Evolutionary conservation across 2,329 filamentous ascomycete genomes (phyloP).

Genomic region (Sarocladiaceae sp.): DNA sequence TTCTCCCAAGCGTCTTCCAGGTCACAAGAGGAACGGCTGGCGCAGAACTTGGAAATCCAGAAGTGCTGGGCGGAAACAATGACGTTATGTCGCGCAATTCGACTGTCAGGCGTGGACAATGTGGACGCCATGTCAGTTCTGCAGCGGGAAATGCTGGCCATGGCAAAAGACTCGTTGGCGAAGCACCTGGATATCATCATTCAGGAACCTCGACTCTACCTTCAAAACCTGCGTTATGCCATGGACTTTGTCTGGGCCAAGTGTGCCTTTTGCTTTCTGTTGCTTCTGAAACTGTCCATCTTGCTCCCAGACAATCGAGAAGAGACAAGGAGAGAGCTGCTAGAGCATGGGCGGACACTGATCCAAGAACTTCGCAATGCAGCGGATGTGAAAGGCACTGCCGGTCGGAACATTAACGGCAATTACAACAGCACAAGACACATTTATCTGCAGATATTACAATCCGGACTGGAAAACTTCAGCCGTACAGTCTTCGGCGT

Average conservation of each 20-base stretch:
- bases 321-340: slow-evolving; percentile 13
- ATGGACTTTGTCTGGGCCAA: slow-evolving; percentile 56
- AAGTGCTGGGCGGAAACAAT: slow-evolving; percentile 48
- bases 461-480: slow-evolving; percentile 19
- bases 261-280: slow-evolving; percentile 48
- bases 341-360: slow-evolving; percentile 16
- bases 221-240: slow-evolving; percentile 44
- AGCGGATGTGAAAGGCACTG: slow-evolving; percentile 7
- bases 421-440: slow-evolving; percentile 28
- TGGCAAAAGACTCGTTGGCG: slow-evolving; percentile 44
- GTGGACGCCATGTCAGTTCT: slow-evolving; percentile 38
- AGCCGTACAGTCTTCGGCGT: slow-evolving; percentile 11
- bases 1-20: slow-evolving; percentile 17
- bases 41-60: slow-evolving; percentile 43
- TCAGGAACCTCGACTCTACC: slow-evolving; percentile 36
- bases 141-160: slow-evolving; percentile 40
- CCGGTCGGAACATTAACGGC: slow-evolving; percentile 9
- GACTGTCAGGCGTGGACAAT: slow-evolving; percentile 25
- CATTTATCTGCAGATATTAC: slow-evolving; percentile 19
- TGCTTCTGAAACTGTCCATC: slow-evolving; percentile 45
- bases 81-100: slow-evolving; percentile 43
- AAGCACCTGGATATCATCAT: slow-evolving; percentile 43
- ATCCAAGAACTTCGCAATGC: slow-evolving; percentile 19
- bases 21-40: slow-evolving; percentile 24
- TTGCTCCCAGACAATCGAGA: slow-evolving; percentile 35